Evolutionary conservation across 176 grass and related monocot species (phyloP), one percentile per base, ranked within the genome.

Genomic region (Panicum miliaceum): DNA sequence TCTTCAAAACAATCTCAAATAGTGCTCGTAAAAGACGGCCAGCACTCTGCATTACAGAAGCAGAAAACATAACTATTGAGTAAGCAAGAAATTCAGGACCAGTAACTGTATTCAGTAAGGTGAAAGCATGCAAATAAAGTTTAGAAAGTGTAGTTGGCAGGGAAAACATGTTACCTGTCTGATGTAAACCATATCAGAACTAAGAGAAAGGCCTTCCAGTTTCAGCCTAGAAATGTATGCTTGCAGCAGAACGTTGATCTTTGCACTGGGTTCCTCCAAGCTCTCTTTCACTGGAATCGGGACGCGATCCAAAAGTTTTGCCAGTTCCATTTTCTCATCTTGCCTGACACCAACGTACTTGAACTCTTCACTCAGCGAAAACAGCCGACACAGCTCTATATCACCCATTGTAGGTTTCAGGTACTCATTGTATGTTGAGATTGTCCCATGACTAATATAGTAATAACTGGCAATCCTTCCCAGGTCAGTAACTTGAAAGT

Each of bases 241-340:
- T 82, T 98, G 96, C 76, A 98, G 78, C 85, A 98, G 86, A 83
- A 95, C 93, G 81, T 95, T 98, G 68, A 98, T 98, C 89, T 98
- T 98, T 78, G 96, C 93, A 80, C 96, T 98, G 27, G 96, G 96
- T 69, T 98, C 96, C 79, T 98, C 89, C 75, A 95, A 90, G 69
- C 96, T 98, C 89, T 98, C 96, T 88, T 98, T 98, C 42, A 98
- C 93, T 86, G 96, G 96, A 86, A 98, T 92, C 47, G 96, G 96
- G 32, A 98, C 96, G 38, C 93, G 90, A 62, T 98, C 91, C 86
- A 95, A 91, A 48, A 98, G 87, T 78, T 98, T 98, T 25, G 91
- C 96, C 78, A 98, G 63, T 63, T 98, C 96, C 90, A 98, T 95
- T 79, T 95, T 98, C 85, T 98, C 96, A 76, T 98, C 96, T 88